These are phyloP conservation scores for Oryza meyeriana DNA, from an alignment of 176 grass and related monocot genomes.

Conservation along the genomic window DNA sequence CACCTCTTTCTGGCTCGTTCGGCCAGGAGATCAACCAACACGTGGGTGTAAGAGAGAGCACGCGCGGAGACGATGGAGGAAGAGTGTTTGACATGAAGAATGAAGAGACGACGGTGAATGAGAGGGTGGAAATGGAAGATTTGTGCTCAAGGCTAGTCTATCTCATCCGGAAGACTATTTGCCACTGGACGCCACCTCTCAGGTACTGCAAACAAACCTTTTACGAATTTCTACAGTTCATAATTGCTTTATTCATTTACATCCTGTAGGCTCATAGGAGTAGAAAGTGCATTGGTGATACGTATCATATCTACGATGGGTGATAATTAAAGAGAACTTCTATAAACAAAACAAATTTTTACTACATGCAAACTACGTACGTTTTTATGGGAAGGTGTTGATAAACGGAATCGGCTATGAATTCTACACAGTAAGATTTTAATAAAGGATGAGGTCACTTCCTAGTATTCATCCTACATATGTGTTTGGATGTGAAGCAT, in stretches of 20 bases:
- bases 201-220: not conserved
- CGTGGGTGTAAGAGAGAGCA: not conserved
- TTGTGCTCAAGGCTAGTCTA: conserved; percentile 27
- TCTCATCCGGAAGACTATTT: conserved; percentile 13
- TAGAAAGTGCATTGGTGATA: no score
- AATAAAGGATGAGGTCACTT: not conserved
- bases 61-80: not conserved
- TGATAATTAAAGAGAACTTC: no score
- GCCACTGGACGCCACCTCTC: not conserved
- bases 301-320: rapidly evolving
- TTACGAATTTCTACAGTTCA: not conserved
- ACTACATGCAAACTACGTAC: not conserved
- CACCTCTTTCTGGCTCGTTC: no score
- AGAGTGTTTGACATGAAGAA: not conserved
- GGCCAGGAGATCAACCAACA: no score
- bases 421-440: not conserved
- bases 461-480: no score
- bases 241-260: not conserved
- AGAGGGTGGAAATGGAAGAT: conserved; percentile 1
- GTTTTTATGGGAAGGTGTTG: not conserved
- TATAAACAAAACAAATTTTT: not conserved
- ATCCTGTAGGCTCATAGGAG: no score
- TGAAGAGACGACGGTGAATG: not conserved
- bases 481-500: no score
- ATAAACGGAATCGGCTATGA: not conserved